phyloP scores from a whole-genome alignment of 768 basidiomycete species.

The Trametes punicea region DNA sequence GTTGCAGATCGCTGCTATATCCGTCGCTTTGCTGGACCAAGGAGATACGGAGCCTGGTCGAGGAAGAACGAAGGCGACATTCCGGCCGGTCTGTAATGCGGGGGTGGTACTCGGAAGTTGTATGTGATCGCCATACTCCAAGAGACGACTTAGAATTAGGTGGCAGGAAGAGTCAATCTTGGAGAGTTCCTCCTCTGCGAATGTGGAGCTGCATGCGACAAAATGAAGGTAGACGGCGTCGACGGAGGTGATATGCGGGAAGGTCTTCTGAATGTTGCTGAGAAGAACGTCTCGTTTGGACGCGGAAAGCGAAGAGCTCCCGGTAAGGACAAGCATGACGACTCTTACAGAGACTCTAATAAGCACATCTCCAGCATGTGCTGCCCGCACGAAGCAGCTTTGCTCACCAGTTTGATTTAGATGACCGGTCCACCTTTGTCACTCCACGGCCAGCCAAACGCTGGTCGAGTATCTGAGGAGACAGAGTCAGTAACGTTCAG shows the following conservation, averaged over 20 bases:
- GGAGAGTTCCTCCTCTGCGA: slow-evolving; percentile 46
- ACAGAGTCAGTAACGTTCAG: too few species aligned
- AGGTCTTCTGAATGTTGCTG: slow-evolving; percentile 48
- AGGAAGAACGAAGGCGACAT: slow-evolving; percentile 73
- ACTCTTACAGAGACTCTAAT: neutral
- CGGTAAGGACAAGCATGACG: slow-evolving; percentile 73
- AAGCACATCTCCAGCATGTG: neutral
- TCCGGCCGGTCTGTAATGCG: slow-evolving; percentile 33
- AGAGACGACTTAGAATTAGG: slow-evolving; percentile 60
- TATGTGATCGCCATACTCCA: slow-evolving; percentile 83
- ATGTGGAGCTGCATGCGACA: slow-evolving; percentile 55
- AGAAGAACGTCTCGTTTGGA: slow-evolving; percentile 71
- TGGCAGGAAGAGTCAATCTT: slow-evolving; percentile 43
- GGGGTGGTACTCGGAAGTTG: slow-evolving; percentile 43
- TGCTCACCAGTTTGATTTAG: neutral
- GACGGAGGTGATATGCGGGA: slow-evolving; percentile 57
- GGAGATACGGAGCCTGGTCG: slow-evolving; percentile 91
- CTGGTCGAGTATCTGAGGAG: neutral
- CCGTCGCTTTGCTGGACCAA: slow-evolving; percentile 99
- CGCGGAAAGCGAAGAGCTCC: slow-evolving; percentile 71
- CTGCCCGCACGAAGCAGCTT: neutral
- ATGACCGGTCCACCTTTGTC: neutral
- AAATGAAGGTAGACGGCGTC: slow-evolving; percentile 88
- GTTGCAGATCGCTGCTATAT: slow-evolving; percentile 87
- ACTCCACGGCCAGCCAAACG: neutral